These are phyloP conservation scores for Fraxinus angustifolia DNA, from an alignment of 305 asterid genomes.

Conservation along the genomic window DNA sequence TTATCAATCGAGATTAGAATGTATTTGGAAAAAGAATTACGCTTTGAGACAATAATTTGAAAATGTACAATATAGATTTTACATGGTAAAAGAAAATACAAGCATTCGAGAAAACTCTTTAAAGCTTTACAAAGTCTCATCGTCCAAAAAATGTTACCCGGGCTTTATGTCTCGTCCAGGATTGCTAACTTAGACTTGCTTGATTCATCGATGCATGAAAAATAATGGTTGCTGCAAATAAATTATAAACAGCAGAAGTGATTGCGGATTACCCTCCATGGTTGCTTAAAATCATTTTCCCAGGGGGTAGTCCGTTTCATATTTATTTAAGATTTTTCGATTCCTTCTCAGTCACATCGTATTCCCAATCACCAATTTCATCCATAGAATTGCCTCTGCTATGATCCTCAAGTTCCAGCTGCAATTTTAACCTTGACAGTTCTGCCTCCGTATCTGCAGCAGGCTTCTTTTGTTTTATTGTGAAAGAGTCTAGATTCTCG, in stretches of 20 bases:
- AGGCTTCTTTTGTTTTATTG: constrained; percentile 25
- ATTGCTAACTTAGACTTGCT: background rate
- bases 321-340: constrained; percentile 12
- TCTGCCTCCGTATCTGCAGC: constrained; percentile 48
- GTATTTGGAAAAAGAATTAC: background rate
- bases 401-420: constrained; percentile 72
- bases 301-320: constrained; percentile 2
- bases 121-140: background rate
- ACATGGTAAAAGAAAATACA: background rate
- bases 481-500: constrained; percentile 27
- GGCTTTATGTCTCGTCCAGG: background rate
- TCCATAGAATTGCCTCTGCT: constrained; percentile 48
- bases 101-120: background rate
- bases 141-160: background rate
- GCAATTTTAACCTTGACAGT: constrained; percentile 56
- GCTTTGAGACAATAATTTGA: background rate
- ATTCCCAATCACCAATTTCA: constrained; percentile 75
- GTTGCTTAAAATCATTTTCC: background rate
- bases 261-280: constrained; percentile 5
- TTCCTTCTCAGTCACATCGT: constrained; percentile 50
- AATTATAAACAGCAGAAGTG: background rate
- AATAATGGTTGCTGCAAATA: background rate
- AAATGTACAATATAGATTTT: background rate
- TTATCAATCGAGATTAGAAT: background rate
- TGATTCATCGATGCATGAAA: background rate